Percentiles rank a stretch among this genome's conserved stretches.
phyloP scores from a whole-genome alignment of 129 eudicot species.

The Deinandra increscens region DNA sequence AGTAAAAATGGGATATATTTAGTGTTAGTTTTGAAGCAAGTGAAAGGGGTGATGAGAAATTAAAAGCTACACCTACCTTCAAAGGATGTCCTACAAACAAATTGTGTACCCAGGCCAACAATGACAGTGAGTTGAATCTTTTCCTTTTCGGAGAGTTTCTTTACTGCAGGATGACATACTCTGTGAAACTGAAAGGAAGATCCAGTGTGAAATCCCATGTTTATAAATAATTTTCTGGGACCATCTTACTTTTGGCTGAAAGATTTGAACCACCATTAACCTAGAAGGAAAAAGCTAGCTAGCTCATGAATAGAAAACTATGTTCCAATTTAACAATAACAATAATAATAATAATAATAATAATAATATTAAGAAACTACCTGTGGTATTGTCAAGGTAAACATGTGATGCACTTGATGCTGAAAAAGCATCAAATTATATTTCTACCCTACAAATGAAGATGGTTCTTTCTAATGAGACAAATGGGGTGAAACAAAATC shows the following conservation, averaged over 20 bases:
- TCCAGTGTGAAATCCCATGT: slow-evolving; percentile 61
- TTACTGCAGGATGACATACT: slow-evolving; percentile 84
- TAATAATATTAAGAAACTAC: slow-evolving; percentile 26
- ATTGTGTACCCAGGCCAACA: slow-evolving; percentile 59
- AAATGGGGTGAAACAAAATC: no score
- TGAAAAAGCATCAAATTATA: no score
- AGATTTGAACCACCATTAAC: slow-evolving; percentile 89
- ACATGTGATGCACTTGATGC: no score
- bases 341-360: no score
- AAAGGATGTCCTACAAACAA: slow-evolving; percentile 61
- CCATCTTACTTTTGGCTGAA: slow-evolving; percentile 66
- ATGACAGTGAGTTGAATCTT: slow-evolving; percentile 64
- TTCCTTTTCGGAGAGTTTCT: slow-evolving; percentile 76
- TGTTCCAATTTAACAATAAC: no score
- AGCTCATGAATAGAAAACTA: no score
- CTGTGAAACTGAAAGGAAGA: slow-evolving; percentile 83
- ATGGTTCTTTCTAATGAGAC: no score
- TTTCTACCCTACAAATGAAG: no score
- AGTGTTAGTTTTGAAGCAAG: neutral
- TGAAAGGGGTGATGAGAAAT: neutral
- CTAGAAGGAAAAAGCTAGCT: slow-evolving; percentile 41
- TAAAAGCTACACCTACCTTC: slow-evolving; percentile 56
- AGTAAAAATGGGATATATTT: neutral
- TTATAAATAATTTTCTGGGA: slow-evolving; percentile 64
- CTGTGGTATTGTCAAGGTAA: slow-evolving; percentile 73